phyloP scores from a whole-genome alignment of 768 basidiomycete species.

The Suillus weaverae region DNA sequence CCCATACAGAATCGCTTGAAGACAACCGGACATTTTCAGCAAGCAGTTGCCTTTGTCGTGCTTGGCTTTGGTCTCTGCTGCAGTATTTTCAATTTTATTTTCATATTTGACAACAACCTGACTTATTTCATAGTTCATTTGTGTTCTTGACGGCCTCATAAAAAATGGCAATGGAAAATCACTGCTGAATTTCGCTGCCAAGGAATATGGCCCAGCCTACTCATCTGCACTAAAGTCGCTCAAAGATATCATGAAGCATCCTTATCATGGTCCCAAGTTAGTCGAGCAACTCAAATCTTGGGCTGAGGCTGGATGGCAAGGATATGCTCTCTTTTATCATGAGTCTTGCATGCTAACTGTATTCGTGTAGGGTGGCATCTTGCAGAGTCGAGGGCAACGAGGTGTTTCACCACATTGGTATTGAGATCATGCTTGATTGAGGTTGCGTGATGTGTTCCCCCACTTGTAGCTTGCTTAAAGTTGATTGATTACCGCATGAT shows the following conservation, averaged over 20 bases:
- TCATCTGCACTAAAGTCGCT: not conserved
- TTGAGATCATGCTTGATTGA: too few species aligned
- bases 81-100: not conserved
- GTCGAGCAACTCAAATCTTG: not conserved
- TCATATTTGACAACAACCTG: not conserved
- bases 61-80: too few species aligned
- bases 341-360: not conserved
- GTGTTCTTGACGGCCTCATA: not conserved
- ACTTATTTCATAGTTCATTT: not conserved
- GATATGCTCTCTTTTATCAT: not conserved
- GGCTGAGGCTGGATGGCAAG: not conserved
- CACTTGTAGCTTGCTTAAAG: too few species aligned
- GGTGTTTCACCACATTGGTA: too few species aligned
- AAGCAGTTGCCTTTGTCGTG: too few species aligned
- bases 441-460: too few species aligned
- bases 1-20: too few species aligned
- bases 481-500: too few species aligned
- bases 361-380: not conserved
- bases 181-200: not conserved
- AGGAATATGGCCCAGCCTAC: not conserved
- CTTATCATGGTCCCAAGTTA: not conserved
- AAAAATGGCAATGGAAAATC: not conserved
- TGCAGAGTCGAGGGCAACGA: too few species aligned
- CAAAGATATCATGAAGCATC: not conserved
- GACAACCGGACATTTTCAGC: too few species aligned